Percentiles rank a stretch among this genome's conserved stretches.
These are phyloP conservation scores for Lasiosphaeria hispida DNA, from an alignment of 495 filamentous ascomycete genomes.

Conservation along the genomic window DNA sequence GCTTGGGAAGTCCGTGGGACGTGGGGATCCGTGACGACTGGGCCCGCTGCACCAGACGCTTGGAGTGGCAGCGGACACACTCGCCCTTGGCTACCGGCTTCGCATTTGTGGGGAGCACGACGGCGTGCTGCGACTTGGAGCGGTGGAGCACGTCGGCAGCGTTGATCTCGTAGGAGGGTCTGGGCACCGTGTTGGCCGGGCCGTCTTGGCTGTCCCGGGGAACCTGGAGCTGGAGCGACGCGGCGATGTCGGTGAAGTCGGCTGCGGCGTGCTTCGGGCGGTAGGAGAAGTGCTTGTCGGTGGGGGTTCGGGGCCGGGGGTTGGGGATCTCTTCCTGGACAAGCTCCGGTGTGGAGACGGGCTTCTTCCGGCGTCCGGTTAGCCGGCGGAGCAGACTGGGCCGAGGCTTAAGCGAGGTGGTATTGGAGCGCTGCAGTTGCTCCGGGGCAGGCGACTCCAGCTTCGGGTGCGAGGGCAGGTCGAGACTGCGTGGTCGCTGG, in stretches of 20 bases:
- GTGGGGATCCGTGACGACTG: not conserved
- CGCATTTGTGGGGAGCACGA: not conserved
- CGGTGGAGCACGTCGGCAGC: not conserved
- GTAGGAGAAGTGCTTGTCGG: not conserved
- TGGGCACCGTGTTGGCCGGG: not conserved
- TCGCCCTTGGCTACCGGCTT: not conserved
- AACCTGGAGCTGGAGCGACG: not conserved
- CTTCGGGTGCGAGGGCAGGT: not conserved
- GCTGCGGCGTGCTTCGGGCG: not conserved
- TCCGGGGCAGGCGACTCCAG: not conserved
- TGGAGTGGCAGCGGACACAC: slow-evolving; percentile 1
- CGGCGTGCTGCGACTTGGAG: too few species aligned
- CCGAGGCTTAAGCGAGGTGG: not conserved
- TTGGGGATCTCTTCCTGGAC: not conserved
- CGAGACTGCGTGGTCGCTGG: not conserved
- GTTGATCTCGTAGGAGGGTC: not conserved
- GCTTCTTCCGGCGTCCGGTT: not conserved
- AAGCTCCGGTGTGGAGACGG: not conserved
- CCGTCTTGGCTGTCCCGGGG: not conserved
- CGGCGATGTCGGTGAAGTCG: slow-evolving; percentile 1
- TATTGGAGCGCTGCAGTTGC: not conserved
- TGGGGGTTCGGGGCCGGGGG: not conserved
- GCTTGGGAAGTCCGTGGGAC: too few species aligned
- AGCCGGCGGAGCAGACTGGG: not conserved
- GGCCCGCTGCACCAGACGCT: not conserved